Percentiles rank a stretch among this genome's conserved stretches.
phyloP scores from a whole-genome alignment of 352 stramenopile species.

The Globisporangium ultimum region DNA sequence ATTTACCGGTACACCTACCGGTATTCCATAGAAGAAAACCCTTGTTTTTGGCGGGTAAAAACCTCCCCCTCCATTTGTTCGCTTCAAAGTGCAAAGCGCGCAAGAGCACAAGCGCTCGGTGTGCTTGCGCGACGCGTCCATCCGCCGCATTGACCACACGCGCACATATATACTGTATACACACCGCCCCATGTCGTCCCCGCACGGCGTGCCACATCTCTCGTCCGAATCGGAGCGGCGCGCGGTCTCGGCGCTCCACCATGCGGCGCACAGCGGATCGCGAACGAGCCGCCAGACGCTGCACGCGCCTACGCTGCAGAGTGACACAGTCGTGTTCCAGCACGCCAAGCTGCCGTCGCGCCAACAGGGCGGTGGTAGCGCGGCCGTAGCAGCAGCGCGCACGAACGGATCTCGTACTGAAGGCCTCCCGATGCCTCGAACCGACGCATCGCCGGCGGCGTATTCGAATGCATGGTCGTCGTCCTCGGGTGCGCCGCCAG shows the following conservation, averaged over 20 bases:
- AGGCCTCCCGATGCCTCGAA: not conserved
- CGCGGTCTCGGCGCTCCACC: not conserved
- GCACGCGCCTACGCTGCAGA: constrained; percentile 30
- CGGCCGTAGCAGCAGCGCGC: not conserved
- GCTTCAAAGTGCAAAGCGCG: no score
- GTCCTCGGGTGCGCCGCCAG: not conserved
- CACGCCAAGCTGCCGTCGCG: constrained; percentile 43
- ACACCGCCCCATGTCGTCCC: constrained; percentile 10
- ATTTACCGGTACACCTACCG: no score
- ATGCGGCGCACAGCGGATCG: not conserved
- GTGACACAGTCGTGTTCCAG: constrained; percentile 65
- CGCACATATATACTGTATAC: no score
- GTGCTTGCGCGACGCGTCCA: no score
- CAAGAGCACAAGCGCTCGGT: no score
- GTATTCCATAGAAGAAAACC: no score
- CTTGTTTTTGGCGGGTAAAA: no score
- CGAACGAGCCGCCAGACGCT: constrained; percentile 5
- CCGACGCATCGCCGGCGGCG: not conserved
- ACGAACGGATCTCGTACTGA: not conserved
- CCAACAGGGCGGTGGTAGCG: constrained; percentile 17
- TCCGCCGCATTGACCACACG: not conserved
- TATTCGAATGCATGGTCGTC: constrained; percentile 7
- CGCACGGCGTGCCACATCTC: not conserved
- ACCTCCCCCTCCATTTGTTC: no score
- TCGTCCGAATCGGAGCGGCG: not conserved